Evolutionary conservation across 2,329 filamentous ascomycete species (phyloP).

Genomic region (Hortaea werneckii): DNA sequence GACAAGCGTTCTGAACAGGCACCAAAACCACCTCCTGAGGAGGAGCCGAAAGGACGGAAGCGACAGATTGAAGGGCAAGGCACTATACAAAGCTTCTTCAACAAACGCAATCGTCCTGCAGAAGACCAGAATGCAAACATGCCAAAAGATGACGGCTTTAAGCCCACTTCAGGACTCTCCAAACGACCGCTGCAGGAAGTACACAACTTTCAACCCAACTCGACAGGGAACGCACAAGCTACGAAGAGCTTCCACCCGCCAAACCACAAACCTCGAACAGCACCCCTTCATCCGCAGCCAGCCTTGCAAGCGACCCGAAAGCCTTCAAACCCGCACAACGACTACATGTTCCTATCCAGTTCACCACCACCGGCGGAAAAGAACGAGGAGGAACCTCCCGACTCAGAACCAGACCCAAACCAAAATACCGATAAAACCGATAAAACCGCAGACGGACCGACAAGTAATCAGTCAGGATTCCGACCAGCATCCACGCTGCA

Average conservation of each 20-base stretch:
- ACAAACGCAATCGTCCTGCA: constrained; percentile 13
- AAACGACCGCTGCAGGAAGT: background rate
- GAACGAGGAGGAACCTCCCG: constrained; percentile 2
- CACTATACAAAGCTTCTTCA: constrained; percentile 45
- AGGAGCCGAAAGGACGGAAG: constrained; percentile 25
- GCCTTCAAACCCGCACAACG: constrained; percentile 11
- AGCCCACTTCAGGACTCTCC: background rate
- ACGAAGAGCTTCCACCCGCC: background rate
- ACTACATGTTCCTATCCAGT: constrained; percentile 41
- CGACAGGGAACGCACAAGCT: background rate
- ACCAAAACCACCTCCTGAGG: constrained; percentile 6
- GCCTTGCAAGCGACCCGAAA: constrained; percentile 14
- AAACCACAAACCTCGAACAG: background rate
- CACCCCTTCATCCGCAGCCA: constrained; percentile 14
- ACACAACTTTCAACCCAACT: background rate
- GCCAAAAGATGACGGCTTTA: too few relatives aligned
- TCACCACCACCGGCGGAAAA: constrained; percentile 29
- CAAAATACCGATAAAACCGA: too few relatives aligned
- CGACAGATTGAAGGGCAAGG: constrained; percentile 39
- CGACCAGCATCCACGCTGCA: constrained; percentile 35
- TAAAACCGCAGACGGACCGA: background rate
- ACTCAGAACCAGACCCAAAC: constrained; percentile 1
- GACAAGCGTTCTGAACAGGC: constrained; percentile 16
- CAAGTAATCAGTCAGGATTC: too few relatives aligned
- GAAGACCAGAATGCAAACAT: background rate